Evolutionary conservation across 1,284 basidiomycete genomes (phyloP).

Genomic region (Trametes polyzona): DNA sequence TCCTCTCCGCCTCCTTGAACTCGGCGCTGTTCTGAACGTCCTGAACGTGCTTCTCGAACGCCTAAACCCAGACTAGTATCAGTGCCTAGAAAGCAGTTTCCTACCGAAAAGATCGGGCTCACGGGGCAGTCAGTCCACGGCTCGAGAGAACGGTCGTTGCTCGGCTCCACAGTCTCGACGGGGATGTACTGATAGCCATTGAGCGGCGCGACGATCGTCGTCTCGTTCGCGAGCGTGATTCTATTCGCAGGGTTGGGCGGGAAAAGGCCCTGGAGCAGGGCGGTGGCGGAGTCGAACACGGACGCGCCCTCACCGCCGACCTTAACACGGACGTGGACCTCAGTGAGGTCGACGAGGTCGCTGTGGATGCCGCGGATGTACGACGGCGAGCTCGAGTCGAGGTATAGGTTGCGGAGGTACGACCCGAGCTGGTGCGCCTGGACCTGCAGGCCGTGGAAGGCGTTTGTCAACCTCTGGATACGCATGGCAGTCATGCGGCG

Average conservation of each 20-base stretch:
- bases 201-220: conserved; percentile 73
- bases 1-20: conserved; percentile 64
- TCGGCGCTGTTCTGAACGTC: conserved; percentile 59
- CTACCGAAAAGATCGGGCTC: no score
- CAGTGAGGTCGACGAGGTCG: conserved; percentile 70
- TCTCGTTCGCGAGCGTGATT: conserved; percentile 79
- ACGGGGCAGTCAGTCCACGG: conserved; percentile 85
- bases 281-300: conserved; percentile 82
- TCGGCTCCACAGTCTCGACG: conserved; percentile 82
- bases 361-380: conserved; percentile 69
- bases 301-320: conserved; percentile 83
- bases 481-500: background rate
- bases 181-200: conserved; percentile 86
- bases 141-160: conserved; percentile 82
- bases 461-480: background rate
- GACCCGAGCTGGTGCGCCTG: conserved; percentile 76
- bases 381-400: conserved; percentile 62
- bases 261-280: conserved; percentile 79
- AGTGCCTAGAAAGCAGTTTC: no score
- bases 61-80: conserved; percentile 37
- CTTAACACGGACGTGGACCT: conserved; percentile 79
- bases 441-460: conserved; percentile 43
- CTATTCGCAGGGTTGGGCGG: conserved; percentile 73
- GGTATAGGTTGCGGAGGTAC: conserved; percentile 71
- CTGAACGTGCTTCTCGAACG: conserved; percentile 65